These are phyloP conservation scores for Peltaster fructicola DNA, from an alignment of 2,329 filamentous ascomycete genomes.

Conservation along the genomic window DNA sequence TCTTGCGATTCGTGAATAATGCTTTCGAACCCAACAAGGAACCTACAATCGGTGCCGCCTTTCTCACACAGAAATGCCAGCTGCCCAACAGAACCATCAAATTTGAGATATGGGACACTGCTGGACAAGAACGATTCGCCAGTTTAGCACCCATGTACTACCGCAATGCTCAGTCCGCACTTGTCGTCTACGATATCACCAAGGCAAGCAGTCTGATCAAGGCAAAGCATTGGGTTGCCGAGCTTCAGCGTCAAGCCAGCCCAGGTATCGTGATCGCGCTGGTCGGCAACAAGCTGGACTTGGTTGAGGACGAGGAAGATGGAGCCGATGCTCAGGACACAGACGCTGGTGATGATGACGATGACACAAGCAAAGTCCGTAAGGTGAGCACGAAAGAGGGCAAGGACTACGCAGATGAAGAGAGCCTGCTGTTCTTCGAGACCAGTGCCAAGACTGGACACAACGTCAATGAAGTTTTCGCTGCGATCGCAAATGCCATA, in stretches of 20 bases:
- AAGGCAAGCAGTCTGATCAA: conserved; percentile 91
- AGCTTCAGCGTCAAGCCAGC: conserved; percentile 87
- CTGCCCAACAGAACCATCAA: conserved; percentile 68
- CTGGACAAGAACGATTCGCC: conserved; percentile 92
- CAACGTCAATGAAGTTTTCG: conserved; percentile 92
- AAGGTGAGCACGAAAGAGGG: conserved; percentile 87
- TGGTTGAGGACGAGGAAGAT: conserved; percentile 38
- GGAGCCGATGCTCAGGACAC: conserved; percentile 29
- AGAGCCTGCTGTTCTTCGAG: conserved; percentile 88
- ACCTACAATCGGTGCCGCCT: conserved; percentile 95
- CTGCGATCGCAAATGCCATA: conserved; percentile 93
- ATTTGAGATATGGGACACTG: conserved; percentile 83
- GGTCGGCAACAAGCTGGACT: conserved; percentile 91
- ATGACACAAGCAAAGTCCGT: conserved; percentile 52
- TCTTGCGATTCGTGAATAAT: conserved; percentile 97
- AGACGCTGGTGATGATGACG: conserved; percentile 29
- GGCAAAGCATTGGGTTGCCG: conserved; percentile 96
- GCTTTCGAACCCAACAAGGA: conserved; percentile 99
- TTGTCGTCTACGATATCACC: conserved; percentile 96
- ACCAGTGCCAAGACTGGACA: conserved; percentile 92
- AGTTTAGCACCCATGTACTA: conserved; percentile 98
- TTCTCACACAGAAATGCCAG: conserved; percentile 96
- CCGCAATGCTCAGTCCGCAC: conserved; percentile 90
- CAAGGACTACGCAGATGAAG: conserved; percentile 84
- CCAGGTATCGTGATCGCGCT: conserved; percentile 94